phyloP scores from a whole-genome alignment of 805 yeast genomes.

The Debaryomyces maramus region DNA sequence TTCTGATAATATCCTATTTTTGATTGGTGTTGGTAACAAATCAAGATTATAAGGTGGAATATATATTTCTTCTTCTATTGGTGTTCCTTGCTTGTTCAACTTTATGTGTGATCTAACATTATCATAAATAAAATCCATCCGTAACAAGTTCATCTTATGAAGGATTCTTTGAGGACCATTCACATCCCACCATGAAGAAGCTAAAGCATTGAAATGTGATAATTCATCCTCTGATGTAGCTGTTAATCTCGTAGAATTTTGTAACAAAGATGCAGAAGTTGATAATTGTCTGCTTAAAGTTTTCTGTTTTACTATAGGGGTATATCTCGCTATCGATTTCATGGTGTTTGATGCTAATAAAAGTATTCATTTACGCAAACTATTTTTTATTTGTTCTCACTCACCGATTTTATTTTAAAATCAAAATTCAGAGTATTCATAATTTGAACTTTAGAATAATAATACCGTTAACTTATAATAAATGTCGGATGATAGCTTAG shows the following conservation, averaged over 20 bases:
- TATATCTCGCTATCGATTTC: neutral
- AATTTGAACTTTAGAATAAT: no score
- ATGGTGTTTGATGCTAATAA: neutral
- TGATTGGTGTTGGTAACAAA: slow-evolving; percentile 60
- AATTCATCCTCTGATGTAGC: slow-evolving; percentile 62
- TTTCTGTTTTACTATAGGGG: neutral
- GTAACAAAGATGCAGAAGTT: neutral
- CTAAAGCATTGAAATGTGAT: slow-evolving; percentile 80
- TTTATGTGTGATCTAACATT: slow-evolving; percentile 49
- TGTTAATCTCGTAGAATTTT: slow-evolving; percentile 18
- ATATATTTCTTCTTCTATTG: slow-evolving; percentile 50
- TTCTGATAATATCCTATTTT: slow-evolving; percentile 47
- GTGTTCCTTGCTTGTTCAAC: slow-evolving; percentile 34
- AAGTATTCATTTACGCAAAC: neutral
- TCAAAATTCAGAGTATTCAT: no score
- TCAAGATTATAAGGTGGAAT: slow-evolving; percentile 77
- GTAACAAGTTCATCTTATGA: slow-evolving; percentile 87
- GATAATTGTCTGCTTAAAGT: neutral
- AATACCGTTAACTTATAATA: no score
- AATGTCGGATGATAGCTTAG: slow-evolving; percentile 50
- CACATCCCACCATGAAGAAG: slow-evolving; percentile 98
- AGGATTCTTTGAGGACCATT: slow-evolving; percentile 89
- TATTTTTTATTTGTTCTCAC: neutral
- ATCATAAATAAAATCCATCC: slow-evolving; percentile 82
- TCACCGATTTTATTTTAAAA: neutral